phyloP scores from a whole-genome alignment of 352 stramenopile species.

The Globisporangium takayamanum region DNA sequence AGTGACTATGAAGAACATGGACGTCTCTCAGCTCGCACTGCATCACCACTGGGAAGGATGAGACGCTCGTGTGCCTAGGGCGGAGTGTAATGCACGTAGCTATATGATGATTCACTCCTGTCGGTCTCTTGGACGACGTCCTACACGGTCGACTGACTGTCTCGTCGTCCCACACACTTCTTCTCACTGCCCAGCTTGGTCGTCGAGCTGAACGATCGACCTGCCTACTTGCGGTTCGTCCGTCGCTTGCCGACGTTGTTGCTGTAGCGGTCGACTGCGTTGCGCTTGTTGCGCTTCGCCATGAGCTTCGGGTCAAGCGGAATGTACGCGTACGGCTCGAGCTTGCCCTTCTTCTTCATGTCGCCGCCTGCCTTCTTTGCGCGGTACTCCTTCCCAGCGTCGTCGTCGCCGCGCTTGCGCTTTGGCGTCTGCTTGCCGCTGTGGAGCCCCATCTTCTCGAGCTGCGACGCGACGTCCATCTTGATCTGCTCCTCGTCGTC shows the following conservation, averaged over 20 bases:
- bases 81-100: constrained; percentile 6
- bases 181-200: neutral
- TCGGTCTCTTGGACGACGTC: neutral
- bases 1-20: neutral
- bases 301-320: constrained; percentile 94
- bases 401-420: constrained; percentile 62
- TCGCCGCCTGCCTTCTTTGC: constrained; percentile 95
- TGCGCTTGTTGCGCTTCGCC: constrained; percentile 85
- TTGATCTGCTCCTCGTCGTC: constrained; percentile 83
- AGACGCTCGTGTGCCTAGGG: too few species aligned
- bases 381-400: constrained; percentile 88
- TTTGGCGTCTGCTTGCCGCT: constrained; percentile 25
- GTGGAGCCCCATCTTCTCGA: constrained; percentile 82
- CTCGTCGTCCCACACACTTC: neutral
- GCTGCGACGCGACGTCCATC: constrained; percentile 70
- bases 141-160: too few species aligned
- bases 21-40: neutral
- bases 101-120: constrained; percentile 3
- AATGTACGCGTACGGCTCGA: constrained; percentile 97
- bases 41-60: too few species aligned
- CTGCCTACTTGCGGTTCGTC: constrained; percentile 37
- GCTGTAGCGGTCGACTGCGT: constrained; percentile 70
- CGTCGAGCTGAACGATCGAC: neutral
- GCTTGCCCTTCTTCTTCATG: constrained; percentile 96
- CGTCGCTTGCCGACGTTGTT: constrained; percentile 74